Evolutionary conservation across 257 asterid genomes (phyloP).

Genomic region (Capsicum rhomboideum): DNA sequence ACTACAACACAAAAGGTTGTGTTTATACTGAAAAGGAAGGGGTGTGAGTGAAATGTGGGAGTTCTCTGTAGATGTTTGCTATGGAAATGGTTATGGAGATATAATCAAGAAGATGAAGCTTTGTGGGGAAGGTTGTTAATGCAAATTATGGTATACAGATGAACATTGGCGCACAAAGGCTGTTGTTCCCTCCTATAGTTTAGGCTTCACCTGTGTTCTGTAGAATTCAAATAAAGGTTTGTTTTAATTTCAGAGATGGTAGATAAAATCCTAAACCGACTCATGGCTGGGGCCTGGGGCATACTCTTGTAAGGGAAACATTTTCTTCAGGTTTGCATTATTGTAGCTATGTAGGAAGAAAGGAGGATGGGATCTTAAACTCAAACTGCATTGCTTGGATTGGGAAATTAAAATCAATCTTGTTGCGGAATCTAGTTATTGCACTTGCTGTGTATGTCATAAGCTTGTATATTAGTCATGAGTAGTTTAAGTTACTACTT

Average conservation of each 20-base stretch:
- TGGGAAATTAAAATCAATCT: not conserved
- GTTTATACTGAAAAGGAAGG: not conserved
- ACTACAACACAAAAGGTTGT: not conserved
- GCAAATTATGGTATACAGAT: not conserved
- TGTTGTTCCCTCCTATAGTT: not conserved
- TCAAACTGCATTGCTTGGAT: not conserved
- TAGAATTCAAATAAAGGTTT: not conserved
- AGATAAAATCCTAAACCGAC: not conserved
- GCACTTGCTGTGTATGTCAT: too few relatives aligned
- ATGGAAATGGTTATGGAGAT: not conserved
- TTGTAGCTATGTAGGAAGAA: not conserved
- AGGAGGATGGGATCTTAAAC: not conserved
- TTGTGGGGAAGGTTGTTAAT: not conserved
- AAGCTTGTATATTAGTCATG: too few relatives aligned
- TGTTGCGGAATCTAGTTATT: too few relatives aligned
- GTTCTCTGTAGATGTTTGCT: not conserved
- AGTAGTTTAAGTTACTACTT: too few relatives aligned
- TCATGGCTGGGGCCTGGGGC: not conserved
- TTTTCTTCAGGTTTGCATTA: not conserved
- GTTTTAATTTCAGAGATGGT: not conserved
- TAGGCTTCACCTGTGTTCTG: too few relatives aligned
- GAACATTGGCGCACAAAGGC: not conserved
- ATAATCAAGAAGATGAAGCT: not conserved
- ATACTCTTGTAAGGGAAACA: not conserved
- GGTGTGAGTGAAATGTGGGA: not conserved